Percentiles rank a stretch among this genome's conserved stretches.
Conservation (phyloP, 345 rosid genomes). For the Pseudoturritis turrita region DNA sequence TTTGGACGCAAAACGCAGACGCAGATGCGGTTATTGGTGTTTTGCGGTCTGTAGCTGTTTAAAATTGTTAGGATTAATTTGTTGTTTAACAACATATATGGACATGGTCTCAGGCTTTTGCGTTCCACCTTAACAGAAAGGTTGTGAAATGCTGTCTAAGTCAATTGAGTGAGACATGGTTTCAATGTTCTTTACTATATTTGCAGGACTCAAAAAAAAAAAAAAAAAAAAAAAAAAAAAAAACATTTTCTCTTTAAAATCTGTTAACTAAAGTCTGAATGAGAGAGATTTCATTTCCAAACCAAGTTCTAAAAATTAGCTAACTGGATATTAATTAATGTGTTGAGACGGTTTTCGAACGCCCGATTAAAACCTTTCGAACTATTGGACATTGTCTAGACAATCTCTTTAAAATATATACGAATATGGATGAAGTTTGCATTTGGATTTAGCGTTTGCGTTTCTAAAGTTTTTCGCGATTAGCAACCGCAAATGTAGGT, state of each 20-base stretch:
- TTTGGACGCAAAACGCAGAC: conserved; percentile 5
- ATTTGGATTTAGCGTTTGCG: background rate
- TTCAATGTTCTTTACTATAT: background rate
- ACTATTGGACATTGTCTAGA: background rate
- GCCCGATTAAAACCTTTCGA: background rate
- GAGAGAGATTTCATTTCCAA: background rate
- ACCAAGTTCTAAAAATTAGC: background rate
- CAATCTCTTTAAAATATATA: background rate
- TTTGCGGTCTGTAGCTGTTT: conserved; percentile 4
- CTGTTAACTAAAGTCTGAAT: background rate
- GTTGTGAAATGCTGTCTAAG: conserved; percentile 12
- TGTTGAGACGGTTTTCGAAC: too few species aligned
- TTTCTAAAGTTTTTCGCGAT: background rate
- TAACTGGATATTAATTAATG: too few species aligned
- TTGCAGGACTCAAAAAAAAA: background rate
- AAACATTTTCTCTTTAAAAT: background rate
- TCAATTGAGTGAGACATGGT: background rate
- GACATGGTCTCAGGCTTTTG: conserved; percentile 3
- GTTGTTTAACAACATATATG: background rate
- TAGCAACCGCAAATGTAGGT: conserved; percentile 2
- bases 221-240: too few species aligned
- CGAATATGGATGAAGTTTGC: background rate
- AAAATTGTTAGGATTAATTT: background rate
- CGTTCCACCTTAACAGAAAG: conserved; percentile 3
- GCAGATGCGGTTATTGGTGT: background rate